Percentiles rank a stretch among this genome's conserved stretches.
Conservation (phyloP, 2,329 filamentous ascomycete genomes). For the Botryosphaeria dothidea region DNA sequence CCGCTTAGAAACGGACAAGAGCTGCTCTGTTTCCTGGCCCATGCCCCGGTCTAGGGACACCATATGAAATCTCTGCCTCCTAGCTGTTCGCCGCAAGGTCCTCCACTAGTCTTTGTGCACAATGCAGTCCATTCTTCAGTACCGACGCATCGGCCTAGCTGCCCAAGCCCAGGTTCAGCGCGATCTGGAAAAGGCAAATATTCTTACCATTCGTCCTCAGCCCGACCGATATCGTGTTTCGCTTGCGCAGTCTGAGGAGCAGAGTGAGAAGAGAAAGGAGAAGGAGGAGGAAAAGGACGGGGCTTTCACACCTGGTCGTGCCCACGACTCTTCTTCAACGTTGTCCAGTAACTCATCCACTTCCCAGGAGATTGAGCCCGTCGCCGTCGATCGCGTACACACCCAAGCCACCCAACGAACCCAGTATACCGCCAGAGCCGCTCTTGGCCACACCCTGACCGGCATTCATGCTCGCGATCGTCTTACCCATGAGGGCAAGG, state of each 20-base stretch:
- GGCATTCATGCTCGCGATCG: slow-evolving; percentile 39
- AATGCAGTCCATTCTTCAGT: slow-evolving; percentile 33
- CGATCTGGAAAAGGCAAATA: slow-evolving; percentile 21
- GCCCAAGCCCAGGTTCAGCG: slow-evolving; percentile 23
- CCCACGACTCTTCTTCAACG: slow-evolving; percentile 4
- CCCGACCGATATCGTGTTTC: neutral
- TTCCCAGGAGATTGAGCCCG: slow-evolving; percentile 21
- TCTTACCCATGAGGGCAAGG: slow-evolving; percentile 36
- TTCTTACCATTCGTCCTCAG: neutral
- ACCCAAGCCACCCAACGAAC: slow-evolving; percentile 30
- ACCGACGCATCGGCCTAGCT: slow-evolving; percentile 24
- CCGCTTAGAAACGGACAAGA: slow-evolving; percentile 4
- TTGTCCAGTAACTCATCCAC: slow-evolving; percentile 17
- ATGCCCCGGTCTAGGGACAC: neutral
- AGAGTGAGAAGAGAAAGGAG: neutral
- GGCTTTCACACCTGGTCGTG: slow-evolving; percentile 18
- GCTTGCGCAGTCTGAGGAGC: neutral
- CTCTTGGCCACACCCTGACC: slow-evolving; percentile 36
- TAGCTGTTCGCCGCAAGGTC: neutral
- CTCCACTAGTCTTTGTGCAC: neutral
- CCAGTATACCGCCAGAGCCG: slow-evolving; percentile 31
- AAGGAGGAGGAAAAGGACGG: slow-evolving; percentile 20
- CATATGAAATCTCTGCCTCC: neutral
- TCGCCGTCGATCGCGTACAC: slow-evolving; percentile 23
- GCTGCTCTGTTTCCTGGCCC: neutral